A percentile compares a stretch with the other conserved stretches of the same genome.
Evolutionary conservation across 2,329 filamentous ascomycete genomes (phyloP).

Genomic region (Cadophora sp.): DNA sequence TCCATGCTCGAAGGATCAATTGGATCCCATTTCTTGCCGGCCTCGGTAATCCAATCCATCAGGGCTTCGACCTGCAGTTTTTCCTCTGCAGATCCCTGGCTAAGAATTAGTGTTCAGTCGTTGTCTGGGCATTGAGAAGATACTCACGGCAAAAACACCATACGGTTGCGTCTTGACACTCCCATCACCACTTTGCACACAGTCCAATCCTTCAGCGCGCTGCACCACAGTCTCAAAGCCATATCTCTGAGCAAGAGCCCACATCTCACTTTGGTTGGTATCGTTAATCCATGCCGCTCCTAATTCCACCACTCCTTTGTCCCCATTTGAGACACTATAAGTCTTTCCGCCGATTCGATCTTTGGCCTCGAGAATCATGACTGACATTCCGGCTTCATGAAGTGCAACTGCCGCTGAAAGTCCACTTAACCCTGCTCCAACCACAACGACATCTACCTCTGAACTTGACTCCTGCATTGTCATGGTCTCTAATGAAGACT

Average conservation of each 20-base stretch:
- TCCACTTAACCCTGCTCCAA: neutral
- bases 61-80: neutral
- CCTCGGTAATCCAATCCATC: no score
- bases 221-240: constrained; percentile 5
- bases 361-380: neutral
- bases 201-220: neutral
- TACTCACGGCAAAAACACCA: neutral
- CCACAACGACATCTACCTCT: neutral
- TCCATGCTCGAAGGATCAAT: no score
- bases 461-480: no score
- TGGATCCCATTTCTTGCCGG: no score
- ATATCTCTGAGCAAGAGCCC: neutral
- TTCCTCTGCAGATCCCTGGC: neutral
- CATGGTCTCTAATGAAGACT: no score
- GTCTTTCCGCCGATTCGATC: neutral
- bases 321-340: neutral
- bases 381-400: neutral
- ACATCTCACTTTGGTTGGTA: constrained; percentile 1
- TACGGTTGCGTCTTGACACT: neutral
- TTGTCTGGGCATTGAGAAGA: neutral
- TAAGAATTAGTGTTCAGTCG: neutral
- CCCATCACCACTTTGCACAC: neutral
- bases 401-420: neutral
- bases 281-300: constrained; percentile 11
- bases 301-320: neutral